A percentile compares a stretch with the other conserved stretches of the same genome.
phyloP scores from a whole-genome alignment of 2,329 filamentous ascomycete species.

The Moelleriella libera region DNA sequence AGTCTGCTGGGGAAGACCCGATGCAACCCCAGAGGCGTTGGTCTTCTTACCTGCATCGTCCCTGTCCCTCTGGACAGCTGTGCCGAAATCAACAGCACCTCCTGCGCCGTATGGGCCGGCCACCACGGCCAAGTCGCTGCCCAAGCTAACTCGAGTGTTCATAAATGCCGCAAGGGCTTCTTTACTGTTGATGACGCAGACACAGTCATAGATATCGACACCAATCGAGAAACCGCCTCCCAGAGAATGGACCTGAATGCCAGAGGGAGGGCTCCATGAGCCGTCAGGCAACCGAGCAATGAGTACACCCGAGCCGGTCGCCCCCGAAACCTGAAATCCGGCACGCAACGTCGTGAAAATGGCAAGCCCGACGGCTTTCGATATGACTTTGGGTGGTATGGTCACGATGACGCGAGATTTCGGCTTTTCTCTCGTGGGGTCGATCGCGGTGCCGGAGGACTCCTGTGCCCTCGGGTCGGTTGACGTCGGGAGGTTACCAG shows the following conservation, averaged over 20 bases:
- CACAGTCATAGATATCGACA: constrained; percentile 79
- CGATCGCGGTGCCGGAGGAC: constrained; percentile 13
- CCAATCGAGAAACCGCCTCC: constrained; percentile 70
- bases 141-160: constrained; percentile 59
- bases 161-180: constrained; percentile 67
- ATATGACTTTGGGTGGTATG: constrained; percentile 45
- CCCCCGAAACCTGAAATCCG: constrained; percentile 51
- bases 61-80: constrained; percentile 10
- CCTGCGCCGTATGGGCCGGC: constrained; percentile 59
- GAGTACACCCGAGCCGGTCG: constrained; percentile 51
- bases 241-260: constrained; percentile 68
- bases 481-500: constrained; percentile 14
- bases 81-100: constrained; percentile 50
- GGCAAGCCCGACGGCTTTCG: constrained; percentile 52
- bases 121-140: constrained; percentile 63
- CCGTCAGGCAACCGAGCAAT: constrained; percentile 49
- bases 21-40: not conserved
- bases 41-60: not conserved
- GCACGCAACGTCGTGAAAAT: constrained; percentile 60
- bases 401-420: constrained; percentile 36
- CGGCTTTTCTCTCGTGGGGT: constrained; percentile 21
- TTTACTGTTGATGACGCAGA: constrained; percentile 70
- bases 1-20: not conserved
- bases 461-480: constrained; percentile 15
- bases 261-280: constrained; percentile 67